Evolutionary conservation across 768 basidiomycete genomes (phyloP).

Genomic region (Amanita fuliginea): DNA sequence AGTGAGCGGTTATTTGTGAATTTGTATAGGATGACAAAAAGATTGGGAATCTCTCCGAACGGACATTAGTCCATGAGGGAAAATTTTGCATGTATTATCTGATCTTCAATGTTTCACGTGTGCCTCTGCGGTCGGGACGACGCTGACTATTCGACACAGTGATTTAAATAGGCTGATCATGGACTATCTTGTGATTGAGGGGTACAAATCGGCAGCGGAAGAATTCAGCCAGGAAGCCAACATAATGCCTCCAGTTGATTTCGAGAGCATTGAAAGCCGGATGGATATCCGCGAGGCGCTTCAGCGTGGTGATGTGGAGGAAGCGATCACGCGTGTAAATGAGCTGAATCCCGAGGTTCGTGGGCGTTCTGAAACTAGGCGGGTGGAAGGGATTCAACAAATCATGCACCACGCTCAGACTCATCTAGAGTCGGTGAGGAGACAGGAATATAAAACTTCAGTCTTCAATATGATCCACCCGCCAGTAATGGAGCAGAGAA

Average conservation of each 20-base stretch:
- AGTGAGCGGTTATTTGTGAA: slow-evolving; percentile 47
- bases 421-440: slow-evolving; percentile 75
- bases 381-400: slow-evolving; percentile 68
- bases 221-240: slow-evolving; percentile 88
- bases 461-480: slow-evolving; percentile 86
- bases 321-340: slow-evolving; percentile 91
- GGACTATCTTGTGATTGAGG: slow-evolving; percentile 97
- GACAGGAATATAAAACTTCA: slow-evolving; percentile 72
- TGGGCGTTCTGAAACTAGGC: slow-evolving; percentile 3
- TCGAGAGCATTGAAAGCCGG: slow-evolving; percentile 85
- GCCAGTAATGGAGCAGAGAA: slow-evolving; percentile 10
- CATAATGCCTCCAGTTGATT: slow-evolving; percentile 67
- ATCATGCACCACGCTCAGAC: slow-evolving; percentile 99
- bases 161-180: slow-evolving; percentile 91
- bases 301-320: slow-evolving; percentile 89
- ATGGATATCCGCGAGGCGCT: slow-evolving; percentile 93
- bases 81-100: slow-evolving; percentile 85
- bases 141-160: slow-evolving; percentile 32
- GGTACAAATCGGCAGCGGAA: slow-evolving; percentile 92
- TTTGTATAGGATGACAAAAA: slow-evolving; percentile 47
- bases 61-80: slow-evolving; percentile 42
- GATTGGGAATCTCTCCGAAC: slow-evolving; percentile 99
- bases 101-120: slow-evolving; percentile 20
- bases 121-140: background rate
- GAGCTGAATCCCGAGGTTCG: slow-evolving; percentile 92